Base-by-base conservation (phyloP, 805 yeast genomes). In the Blastobotrys terrestris region DNA sequence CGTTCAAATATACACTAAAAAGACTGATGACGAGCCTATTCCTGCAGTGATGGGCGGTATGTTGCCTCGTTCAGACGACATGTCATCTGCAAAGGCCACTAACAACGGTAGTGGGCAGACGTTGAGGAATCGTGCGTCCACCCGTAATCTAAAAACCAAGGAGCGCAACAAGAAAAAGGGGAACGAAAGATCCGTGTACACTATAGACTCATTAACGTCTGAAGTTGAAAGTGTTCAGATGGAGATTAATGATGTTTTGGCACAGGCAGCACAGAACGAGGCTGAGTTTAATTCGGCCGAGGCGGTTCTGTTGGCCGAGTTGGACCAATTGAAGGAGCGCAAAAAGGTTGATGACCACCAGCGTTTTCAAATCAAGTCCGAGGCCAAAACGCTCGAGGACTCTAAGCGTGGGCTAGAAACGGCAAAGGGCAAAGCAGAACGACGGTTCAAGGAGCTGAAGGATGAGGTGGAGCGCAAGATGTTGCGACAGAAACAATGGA, bases 331-430 rank as follows among this genome's bases (percentile, higher is more conserved):
- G 6, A 63, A 64, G 39, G 67, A 67, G 19, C 53, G 60, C 19
- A 55, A 63, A 22, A 62, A 66, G 19, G 55, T 53, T 6, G 68
- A 65, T 21, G 74, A 70, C 51, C 59, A 52, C 16, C 59, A 58
- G n/a, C 60, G 71, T 8, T 49, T 67, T 6, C 68, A 61, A 44
- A 54, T 69, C n/a, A 58, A 70, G 18, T 55, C 67, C 0, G 76
- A 72, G 48, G 63, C 63, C 39, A 69, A 69, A 51, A 44, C 62
- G 0, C 59, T 71, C 16, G 76, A 72, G 47, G 72, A 69, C 22
- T 57, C 66, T 5, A 66, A 67, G 49, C 67, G 72, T 5, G 58
- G 60, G 15, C 59, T 71, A 14, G 76, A 72, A 39, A 60, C 65
- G 14, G 71, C 67, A 46, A 59, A 64, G 21, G 47, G 65, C 4